Base-by-base conservation (phyloP, 352 stramenopile genomes). In the Nannochloropsis limnetica region DNA sequence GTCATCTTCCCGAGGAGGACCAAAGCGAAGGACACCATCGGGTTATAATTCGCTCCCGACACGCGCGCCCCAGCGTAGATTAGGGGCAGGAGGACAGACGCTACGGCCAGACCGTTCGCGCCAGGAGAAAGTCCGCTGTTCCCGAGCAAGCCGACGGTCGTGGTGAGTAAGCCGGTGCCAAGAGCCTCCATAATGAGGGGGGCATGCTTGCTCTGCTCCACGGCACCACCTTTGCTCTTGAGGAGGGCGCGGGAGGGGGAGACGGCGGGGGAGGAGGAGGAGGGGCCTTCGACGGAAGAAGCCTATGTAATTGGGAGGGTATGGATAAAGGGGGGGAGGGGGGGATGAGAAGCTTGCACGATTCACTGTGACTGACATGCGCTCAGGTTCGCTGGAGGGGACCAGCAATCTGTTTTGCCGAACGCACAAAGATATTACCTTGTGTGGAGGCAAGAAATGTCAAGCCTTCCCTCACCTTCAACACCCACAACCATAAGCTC, bases 1-100 rank as follows among this genome's bases (percentile, higher is more conserved):
- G 61, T 25, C 61, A 74, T 74, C n/a, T 74, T 74, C 20, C 61
- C 61, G 8, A 74, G 61, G 61, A 74, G 61, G 8, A 74, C n/a
- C 61, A 74, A 74, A 14, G 61, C 61, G n/a, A 74, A 25, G n/a
- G 61, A 74, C 5, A 74, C 25, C n/a, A 25, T 3, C 22, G 61
- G 61, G 61, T 74, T 74, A 20, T 74, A 74, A 20, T 22, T 74
- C n/a, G 61, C 61, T 15, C 61, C 61, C 9, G 9, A 23, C n/a
- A 74, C 61, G 5, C 61, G 61, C 9, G 61, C 61, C 14, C 61
- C 61, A 15, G 61, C 61, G 22, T 74, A 29, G 11, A 74, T 74
- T 2, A 74, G 61, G 25, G 61, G 61, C 2, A 74, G n/a, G 22
- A 74, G 61, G 25, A 74, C 61, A 28, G 61, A 8, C 15, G 61